These are phyloP conservation scores for Logfia minima DNA, from an alignment of 129 eudicot species.

Conservation along the genomic window DNA sequence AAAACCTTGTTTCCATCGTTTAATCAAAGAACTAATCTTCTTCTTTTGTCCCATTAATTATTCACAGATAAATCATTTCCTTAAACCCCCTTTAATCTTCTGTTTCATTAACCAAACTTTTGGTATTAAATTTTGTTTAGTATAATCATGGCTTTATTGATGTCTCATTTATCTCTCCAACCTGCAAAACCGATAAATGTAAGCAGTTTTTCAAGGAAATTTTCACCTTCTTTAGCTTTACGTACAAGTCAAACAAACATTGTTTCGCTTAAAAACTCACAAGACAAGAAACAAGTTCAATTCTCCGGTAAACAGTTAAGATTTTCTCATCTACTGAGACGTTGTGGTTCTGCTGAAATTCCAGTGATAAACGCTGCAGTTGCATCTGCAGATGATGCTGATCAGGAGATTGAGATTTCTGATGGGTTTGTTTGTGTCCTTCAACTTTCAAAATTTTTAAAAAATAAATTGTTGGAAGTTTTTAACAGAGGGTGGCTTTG, in stretches of 20 bases:
- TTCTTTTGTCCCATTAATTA: slow-evolving; percentile 11
- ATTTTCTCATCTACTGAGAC: slow-evolving; percentile 30
- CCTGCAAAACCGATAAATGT: slow-evolving; percentile 30
- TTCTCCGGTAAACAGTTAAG: slow-evolving; percentile 44
- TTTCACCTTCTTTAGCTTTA: slow-evolving; percentile 31
- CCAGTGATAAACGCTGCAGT: slow-evolving; percentile 56
- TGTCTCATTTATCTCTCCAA: slow-evolving; percentile 29
- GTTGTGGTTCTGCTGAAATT: slow-evolving; percentile 30
- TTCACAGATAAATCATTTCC: slow-evolving; percentile 15
- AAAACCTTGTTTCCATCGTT: slow-evolving; percentile 36
- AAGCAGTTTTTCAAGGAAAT: slow-evolving; percentile 18
- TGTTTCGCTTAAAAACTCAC: slow-evolving; percentile 21
- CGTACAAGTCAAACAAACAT: slow-evolving; percentile 33
- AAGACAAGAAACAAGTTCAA: slow-evolving; percentile 30
- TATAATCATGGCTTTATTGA: slow-evolving; percentile 27
- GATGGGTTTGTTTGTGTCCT: slow-evolving; percentile 44
- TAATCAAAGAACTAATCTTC: slow-evolving; percentile 32
- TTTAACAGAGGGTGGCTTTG: background rate
- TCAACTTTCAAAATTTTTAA: slow-evolving; percentile 4
- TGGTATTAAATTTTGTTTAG: background rate
- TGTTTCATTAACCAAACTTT: slow-evolving; percentile 7
- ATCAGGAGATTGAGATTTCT: slow-evolving; percentile 46
- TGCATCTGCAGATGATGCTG: slow-evolving; percentile 53
- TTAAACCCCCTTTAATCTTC: slow-evolving; percentile 26
- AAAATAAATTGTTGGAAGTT: background rate